Base-by-base conservation (phyloP, 2,329 filamentous ascomycete species). In the Magnaporthales sp. region DNA sequence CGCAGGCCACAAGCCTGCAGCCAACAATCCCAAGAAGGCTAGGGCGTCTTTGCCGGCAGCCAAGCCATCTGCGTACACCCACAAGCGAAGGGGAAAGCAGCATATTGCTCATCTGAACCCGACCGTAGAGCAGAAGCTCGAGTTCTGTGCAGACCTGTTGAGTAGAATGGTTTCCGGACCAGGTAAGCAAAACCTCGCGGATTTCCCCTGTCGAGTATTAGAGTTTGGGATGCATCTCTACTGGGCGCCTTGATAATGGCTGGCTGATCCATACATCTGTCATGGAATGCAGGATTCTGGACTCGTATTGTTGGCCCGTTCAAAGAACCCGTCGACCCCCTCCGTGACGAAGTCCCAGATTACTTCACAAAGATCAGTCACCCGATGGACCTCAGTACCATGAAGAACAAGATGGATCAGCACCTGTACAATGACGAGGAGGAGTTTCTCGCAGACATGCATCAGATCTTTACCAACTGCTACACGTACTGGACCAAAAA, bases 251-350 rank as follows among this genome's bases (percentile, higher is more conserved):
- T 61, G 22, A n/a, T 61, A 29, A n/a, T 61, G 56, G 11, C 15
- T 26, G 2, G 22, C 56, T 61, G 56, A 61, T 8, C 3, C 4
- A 60, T 63, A 63, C 13, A n/a, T 3, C n/a, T n/a, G 10, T 7
- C 19, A 6, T 19, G 38, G n/a, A 46, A 46, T 46, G 5, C 65
- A 87, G 86, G 86, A 7, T 89, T 86, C 73, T 89, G 86, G 86
- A 89, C 86, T 0, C 83, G 86, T n/a, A 79, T 88, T 0, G 86
- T 89, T 3, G 85, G 85, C 0, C 84, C 85, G 0, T 89, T 89
- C 74, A 82, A 81, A 61, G 81, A 88, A 27, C 82, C 86, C 0
- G 86, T 89, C 7, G 81, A 86, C 67, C 86, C 86, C 0, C 72
- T 67, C 19, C 46, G 76, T 51, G 85, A 89, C 69, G 83, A 82